Evolutionary conservation across 176 grass and related monocot species (phyloP).

Genomic region (Triticum aestivum): DNA sequence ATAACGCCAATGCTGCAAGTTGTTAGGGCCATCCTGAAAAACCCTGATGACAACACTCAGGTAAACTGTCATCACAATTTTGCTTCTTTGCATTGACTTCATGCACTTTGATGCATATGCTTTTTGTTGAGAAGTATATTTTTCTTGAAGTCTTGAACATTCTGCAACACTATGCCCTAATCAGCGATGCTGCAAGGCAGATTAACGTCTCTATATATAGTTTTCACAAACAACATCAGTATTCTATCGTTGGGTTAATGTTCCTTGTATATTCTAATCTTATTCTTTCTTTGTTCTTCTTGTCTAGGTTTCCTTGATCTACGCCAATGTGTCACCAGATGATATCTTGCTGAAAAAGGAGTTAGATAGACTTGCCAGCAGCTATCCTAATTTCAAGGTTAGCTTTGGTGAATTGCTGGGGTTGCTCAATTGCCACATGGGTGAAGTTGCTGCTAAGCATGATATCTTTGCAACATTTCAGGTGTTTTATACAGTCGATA

Average conservation of each 20-base stretch:
- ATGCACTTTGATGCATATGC: background rate
- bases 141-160: background rate
- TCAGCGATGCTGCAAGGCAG: background rate
- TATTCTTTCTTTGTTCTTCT: slow-evolving; percentile 15
- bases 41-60: slow-evolving; percentile 92
- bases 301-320: slow-evolving; percentile 87
- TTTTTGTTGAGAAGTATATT: slow-evolving; percentile 18
- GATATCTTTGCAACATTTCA: slow-evolving; percentile 27
- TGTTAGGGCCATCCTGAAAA: slow-evolving; percentile 93
- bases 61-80: slow-evolving; percentile 36
- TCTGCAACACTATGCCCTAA: background rate
- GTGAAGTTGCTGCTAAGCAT: slow-evolving; percentile 2
- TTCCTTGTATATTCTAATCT: slow-evolving; percentile 15
- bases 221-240: background rate
- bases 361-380: slow-evolving; percentile 79
- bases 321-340: slow-evolving; percentile 90
- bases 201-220: background rate
- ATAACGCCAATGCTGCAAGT: slow-evolving; percentile 98
- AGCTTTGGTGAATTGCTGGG: background rate
- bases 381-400: slow-evolving; percentile 99
- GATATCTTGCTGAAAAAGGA: slow-evolving; percentile 94
- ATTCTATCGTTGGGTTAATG: background rate
- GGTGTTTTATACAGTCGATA: slow-evolving; percentile 97
- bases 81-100: background rate
- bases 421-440: background rate